These are phyloP conservation scores for Penicillium simplicissimum DNA, from an alignment of 495 filamentous ascomycete species.

Conservation along the genomic window DNA sequence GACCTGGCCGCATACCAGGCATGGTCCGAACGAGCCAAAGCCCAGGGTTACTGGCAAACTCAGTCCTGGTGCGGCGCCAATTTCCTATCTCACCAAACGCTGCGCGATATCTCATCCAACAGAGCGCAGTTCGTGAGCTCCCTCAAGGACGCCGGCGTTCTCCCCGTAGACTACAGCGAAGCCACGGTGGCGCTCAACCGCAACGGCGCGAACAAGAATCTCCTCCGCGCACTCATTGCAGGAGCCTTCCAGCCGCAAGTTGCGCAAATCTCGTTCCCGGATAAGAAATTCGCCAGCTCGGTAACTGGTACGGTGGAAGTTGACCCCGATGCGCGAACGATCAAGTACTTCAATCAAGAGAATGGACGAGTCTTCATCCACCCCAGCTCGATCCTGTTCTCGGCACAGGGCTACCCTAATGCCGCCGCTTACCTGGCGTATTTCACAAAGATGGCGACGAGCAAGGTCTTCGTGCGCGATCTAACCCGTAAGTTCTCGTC, in stretches of 20 bases:
- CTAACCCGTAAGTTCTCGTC: slow-evolving; percentile 68
- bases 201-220: slow-evolving; percentile 54
- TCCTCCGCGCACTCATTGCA: slow-evolving; percentile 86
- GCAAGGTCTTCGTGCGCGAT: slow-evolving; percentile 85
- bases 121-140: slow-evolving; percentile 81
- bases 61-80: slow-evolving; percentile 83
- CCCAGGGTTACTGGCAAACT: slow-evolving; percentile 58
- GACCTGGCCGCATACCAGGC: slow-evolving; percentile 81
- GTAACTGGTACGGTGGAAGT: slow-evolving; percentile 85
- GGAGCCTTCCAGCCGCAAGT: slow-evolving; percentile 89
- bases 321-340: slow-evolving; percentile 87
- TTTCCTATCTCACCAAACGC: slow-evolving; percentile 79
- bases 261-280: slow-evolving; percentile 85
- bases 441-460: slow-evolving; percentile 87
- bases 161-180: slow-evolving; percentile 54
- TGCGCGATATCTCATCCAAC: slow-evolving; percentile 85
- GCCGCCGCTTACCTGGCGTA: slow-evolving; percentile 74
- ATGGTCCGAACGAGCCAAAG: slow-evolving; percentile 66
- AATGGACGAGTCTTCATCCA: slow-evolving; percentile 90
- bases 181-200: slow-evolving; percentile 43
- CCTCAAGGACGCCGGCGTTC: slow-evolving; percentile 81
- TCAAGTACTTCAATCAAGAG: slow-evolving; percentile 88
- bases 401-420: slow-evolving; percentile 69
- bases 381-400: slow-evolving; percentile 82
- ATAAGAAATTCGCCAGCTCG: slow-evolving; percentile 88